Conservation (phyloP, 2,329 filamentous ascomycete genomes). For the Amauroascus niger region DNA sequence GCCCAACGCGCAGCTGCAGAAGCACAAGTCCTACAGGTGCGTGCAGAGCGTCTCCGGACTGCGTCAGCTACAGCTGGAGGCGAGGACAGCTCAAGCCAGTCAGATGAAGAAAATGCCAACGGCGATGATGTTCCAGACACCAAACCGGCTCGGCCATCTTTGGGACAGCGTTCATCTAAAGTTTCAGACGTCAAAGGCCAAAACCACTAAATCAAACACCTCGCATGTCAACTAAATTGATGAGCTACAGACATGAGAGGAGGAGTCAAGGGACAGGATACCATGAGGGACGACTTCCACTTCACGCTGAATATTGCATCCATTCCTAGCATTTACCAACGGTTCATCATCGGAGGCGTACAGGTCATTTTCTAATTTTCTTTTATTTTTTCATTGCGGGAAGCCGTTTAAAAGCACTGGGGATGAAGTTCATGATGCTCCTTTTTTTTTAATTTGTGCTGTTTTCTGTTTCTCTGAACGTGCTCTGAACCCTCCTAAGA, state of each 20-base stretch:
- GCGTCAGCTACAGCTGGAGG: slow-evolving; percentile 31
- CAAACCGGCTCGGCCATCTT: slow-evolving; percentile 13
- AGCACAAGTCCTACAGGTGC: slow-evolving; percentile 41
- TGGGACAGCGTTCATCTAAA: slow-evolving; percentile 12
- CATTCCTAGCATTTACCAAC: slow-evolving; percentile 13
- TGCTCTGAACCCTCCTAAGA: slow-evolving; percentile 11
- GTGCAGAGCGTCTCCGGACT: slow-evolving; percentile 36
- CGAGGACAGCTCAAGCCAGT: slow-evolving; percentile 42
- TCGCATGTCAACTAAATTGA: not conserved
- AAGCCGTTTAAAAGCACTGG: slow-evolving; percentile 4
- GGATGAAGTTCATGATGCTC: slow-evolving; percentile 13
- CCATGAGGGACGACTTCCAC: not conserved
- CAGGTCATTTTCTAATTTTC: slow-evolving; percentile 11
- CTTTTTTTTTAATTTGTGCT: slow-evolving; percentile 14
- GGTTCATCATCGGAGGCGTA: slow-evolving; percentile 8
- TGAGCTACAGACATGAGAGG: not conserved
- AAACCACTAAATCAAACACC: not conserved
- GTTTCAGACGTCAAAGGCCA: slow-evolving; percentile 7
- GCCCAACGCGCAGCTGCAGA: slow-evolving; percentile 61
- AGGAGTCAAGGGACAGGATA: not conserved
- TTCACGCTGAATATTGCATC: slow-evolving; percentile 6
- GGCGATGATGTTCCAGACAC: not conserved
- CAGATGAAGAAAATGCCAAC: slow-evolving; percentile 35
- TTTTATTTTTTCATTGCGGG: slow-evolving; percentile 12
- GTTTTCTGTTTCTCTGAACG: slow-evolving; percentile 7